These are phyloP conservation scores for Castanea sativa DNA, from an alignment of 306 rosid genomes.

Conservation along the genomic window DNA sequence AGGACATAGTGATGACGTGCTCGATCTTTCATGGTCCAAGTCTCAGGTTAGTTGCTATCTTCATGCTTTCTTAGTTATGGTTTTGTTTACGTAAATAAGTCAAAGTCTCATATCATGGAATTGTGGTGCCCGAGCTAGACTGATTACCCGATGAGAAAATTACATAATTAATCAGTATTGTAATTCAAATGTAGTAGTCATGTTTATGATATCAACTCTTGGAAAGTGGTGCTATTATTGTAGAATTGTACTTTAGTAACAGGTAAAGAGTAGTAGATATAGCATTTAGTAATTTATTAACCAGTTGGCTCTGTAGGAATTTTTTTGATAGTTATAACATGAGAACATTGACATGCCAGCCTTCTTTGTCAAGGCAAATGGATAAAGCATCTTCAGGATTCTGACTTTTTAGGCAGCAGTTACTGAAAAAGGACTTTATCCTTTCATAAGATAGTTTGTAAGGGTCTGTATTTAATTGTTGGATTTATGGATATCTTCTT, in stretches of 20 bases:
- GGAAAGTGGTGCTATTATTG: neutral
- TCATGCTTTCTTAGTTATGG: constrained; percentile 4
- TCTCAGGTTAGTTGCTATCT: constrained; percentile 74
- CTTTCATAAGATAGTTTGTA: neutral
- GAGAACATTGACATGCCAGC: neutral
- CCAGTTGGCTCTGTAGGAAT: neutral
- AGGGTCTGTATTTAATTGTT: neutral
- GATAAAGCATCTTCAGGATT: neutral
- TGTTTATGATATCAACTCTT: neutral
- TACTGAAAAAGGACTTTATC: neutral
- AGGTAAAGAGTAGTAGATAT: neutral
- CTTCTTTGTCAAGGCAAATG: neutral
- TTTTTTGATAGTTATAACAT: neutral
- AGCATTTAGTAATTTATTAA: neutral
- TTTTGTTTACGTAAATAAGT: constrained; percentile 8
- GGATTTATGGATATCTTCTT: neutral
- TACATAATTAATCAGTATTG: neutral
- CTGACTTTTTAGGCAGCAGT: neutral
- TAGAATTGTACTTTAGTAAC: neutral
- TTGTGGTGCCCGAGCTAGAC: neutral
- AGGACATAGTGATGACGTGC: constrained; percentile 87
- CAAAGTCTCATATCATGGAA: neutral
- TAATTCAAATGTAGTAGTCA: neutral
- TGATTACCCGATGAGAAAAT: neutral
- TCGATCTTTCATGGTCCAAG: constrained; percentile 98